Conservation (phyloP, 306 rosid species). For the Hippophae tibetana region DNA sequence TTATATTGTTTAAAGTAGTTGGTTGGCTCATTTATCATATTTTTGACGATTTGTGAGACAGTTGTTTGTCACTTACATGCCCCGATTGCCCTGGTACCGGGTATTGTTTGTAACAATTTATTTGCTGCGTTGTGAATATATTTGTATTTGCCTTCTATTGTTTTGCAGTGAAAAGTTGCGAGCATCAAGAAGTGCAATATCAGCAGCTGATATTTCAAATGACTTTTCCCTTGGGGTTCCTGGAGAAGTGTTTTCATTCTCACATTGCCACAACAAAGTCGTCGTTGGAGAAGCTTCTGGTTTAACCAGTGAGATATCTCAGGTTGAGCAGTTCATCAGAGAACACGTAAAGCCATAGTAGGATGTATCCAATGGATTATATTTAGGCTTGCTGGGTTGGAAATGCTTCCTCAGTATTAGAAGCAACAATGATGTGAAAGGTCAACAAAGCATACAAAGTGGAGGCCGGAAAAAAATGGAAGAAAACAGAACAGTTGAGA, state of each 20-base stretch:
- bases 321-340: constrained; percentile 67
- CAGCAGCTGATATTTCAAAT: constrained; percentile 62
- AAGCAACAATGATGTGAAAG: too few species aligned
- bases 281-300: constrained; percentile 76
- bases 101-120: too few species aligned
- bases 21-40: not conserved
- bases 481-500: too few species aligned
- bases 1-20: not conserved
- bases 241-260: constrained; percentile 61
- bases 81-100: too few species aligned
- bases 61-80: too few species aligned
- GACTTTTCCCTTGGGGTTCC: constrained; percentile 70
- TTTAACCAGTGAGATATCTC: constrained; percentile 53
- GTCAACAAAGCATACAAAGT: too few species aligned
- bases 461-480: too few species aligned
- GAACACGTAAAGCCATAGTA: constrained; percentile 44
- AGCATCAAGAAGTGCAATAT: constrained; percentile 73
- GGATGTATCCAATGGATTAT: not conserved
- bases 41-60: not conserved
- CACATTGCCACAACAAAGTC: constrained; percentile 73
- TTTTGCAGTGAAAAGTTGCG: constrained; percentile 68
- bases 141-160: constrained; percentile 8
- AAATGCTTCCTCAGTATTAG: too few species aligned
- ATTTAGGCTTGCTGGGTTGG: too few species aligned
- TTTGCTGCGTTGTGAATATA: not conserved